Evolutionary conservation across 2,329 filamentous ascomycete genomes (phyloP), one percentile per base, ranked within the genome.

Genomic region (Nemania sp.): DNA sequence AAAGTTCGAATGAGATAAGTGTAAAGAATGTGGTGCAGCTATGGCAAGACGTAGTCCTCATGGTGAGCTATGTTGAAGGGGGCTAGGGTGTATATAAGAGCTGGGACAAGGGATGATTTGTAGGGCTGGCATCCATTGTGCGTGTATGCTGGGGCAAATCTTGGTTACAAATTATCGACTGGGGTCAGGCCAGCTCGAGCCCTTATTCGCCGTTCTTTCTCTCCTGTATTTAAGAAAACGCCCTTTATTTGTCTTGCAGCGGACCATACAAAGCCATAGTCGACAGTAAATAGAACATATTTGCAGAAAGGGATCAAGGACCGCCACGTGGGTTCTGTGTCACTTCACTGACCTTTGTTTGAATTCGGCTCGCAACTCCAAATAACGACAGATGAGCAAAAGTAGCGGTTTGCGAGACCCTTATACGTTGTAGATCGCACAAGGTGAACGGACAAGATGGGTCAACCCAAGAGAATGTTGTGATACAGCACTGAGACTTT

Each of bases 401-500:
- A 48, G n/a, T n/a, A n/a, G n/a, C n/a, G n/a, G n/a, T n/a, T n/a
- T n/a, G n/a, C n/a, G n/a, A n/a, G n/a, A n/a, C n/a, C 33, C 47
- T 33, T 63, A 62, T 61, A 60, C 48, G 54, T 15, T 36, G 50
- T 52, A 31, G 30, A 56, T 28, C 39, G 49, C 37, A 57, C 20
- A 50, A 49, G 44, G 43, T 15, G 19, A 11, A 43, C 19, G 15
- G 30, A 37, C 44, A 19, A 46, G 36, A 19, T 40, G 50, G 52
- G n/a, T 48, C 42, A 49, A 50, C 26, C 61, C 44, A 52, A 59
- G 45, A n/a, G 15, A 40, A 60, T 57, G 51, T 64, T 55, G 63
- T 66, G 48, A 41, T 51, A 64, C 61, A 61, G 55, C 37, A 59
- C 48, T 54, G 60, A 60, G 49, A 55, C 50, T 60, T 59, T 49